These are phyloP conservation scores for Teratosphaeriaceae sp. DNA, from an alignment of 2,329 filamentous ascomycete genomes.

Conservation along the genomic window DNA sequence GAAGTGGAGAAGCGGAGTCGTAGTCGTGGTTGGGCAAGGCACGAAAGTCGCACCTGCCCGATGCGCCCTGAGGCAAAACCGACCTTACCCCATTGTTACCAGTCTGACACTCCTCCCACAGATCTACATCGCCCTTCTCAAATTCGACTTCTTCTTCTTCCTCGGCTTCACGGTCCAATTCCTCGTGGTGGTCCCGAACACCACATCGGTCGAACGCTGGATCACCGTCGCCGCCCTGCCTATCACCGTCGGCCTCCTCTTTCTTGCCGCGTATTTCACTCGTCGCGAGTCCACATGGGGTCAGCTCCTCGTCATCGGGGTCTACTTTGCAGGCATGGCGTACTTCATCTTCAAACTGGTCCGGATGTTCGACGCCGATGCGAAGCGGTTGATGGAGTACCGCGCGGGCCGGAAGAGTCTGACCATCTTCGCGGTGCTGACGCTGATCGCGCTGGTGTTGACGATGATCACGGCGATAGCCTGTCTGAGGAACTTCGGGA, in stretches of 20 bases:
- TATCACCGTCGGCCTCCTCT: conserved; percentile 80
- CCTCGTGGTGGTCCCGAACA: conserved; percentile 80
- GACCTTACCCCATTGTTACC: not conserved
- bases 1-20: no score
- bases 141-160: conserved; percentile 99
- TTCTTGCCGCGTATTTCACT: conserved; percentile 78
- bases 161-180: conserved; percentile 98
- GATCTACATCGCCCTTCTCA: conserved; percentile 96
- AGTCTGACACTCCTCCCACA: conserved; percentile 30
- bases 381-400: conserved; percentile 49
- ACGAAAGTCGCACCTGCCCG: no score
- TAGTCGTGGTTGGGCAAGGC: no score
- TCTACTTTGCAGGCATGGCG: conserved; percentile 81
- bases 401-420: conserved; percentile 73
- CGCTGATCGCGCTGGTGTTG: conserved; percentile 77
- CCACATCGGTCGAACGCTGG: conserved; percentile 66
- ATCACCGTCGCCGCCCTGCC: conserved; percentile 87
- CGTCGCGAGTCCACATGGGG: conserved; percentile 73
- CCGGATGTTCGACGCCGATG: conserved; percentile 76
- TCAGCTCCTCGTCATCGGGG: conserved; percentile 68
- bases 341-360: conserved; percentile 99
- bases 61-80: no score
- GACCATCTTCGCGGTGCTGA: conserved; percentile 90
- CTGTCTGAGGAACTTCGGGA: conserved; percentile 86
- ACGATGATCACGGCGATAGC: conserved; percentile 83